phyloP scores from a whole-genome alignment of 768 basidiomycete species.

The Podaxis mareebaensis region DNA sequence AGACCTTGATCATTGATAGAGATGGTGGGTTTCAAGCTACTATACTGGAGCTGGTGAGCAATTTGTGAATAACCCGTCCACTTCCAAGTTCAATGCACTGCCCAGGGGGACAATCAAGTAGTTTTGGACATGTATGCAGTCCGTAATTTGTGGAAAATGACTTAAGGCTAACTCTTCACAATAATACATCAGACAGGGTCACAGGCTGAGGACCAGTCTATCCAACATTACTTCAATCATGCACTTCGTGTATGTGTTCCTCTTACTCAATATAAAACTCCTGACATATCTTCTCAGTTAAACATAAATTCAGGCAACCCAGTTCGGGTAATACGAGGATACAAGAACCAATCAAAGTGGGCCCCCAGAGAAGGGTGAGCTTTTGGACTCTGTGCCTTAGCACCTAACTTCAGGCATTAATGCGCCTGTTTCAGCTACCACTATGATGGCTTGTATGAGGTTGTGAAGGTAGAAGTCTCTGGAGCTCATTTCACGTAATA shows the following conservation, averaged over 20 bases:
- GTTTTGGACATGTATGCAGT: not conserved
- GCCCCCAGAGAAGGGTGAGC: constrained; percentile 36
- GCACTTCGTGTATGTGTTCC: constrained; percentile 28
- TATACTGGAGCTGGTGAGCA: constrained; percentile 43
- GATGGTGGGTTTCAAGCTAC: constrained; percentile 22
- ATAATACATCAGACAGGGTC: constrained; percentile 6
- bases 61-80: not conserved
- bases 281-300: constrained; percentile 20
- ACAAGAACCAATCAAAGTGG: constrained; percentile 28
- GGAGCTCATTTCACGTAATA: not conserved
- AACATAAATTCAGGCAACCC: constrained; percentile 31
- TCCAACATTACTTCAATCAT: constrained; percentile 34
- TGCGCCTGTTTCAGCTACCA: constrained; percentile 31
- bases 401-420: not conserved
- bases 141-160: not conserved
- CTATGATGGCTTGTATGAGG: constrained; percentile 44
- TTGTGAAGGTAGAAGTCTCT: constrained; percentile 30
- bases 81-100: not conserved
- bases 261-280: not conserved
- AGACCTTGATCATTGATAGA: not conserved
- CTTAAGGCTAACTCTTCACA: constrained; percentile 18
- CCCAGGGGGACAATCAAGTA: constrained; percentile 12
- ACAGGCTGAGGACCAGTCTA: constrained; percentile 35
- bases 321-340: constrained; percentile 44
- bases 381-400: not conserved